Percentiles rank a stretch among this genome's conserved stretches.
phyloP scores from a whole-genome alignment of 805 yeast species.

The Candida boidinii region DNA sequence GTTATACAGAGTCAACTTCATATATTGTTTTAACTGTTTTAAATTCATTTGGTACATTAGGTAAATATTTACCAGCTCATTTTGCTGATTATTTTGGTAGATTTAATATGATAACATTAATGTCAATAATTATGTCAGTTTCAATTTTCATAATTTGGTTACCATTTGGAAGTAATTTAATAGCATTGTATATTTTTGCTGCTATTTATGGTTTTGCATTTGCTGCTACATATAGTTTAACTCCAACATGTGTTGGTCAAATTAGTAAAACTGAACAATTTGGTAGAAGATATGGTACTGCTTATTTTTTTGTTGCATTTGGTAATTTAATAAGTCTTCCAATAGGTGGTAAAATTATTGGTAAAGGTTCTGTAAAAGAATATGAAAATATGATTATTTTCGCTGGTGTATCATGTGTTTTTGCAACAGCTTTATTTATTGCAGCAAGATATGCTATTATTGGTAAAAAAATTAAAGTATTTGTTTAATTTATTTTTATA shows the following conservation, averaged over 20 bases:
- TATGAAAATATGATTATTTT: conserved; percentile 19
- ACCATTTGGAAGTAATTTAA: conserved; percentile 41
- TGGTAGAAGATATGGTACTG: conserved; percentile 62
- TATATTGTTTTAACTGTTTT: conserved; percentile 39
- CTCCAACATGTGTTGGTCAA: conserved; percentile 56
- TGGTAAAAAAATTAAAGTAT: conserved; percentile 21
- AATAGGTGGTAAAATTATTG: conserved; percentile 39
- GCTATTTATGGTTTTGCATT: conserved; percentile 42
- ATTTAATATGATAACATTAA: conserved; percentile 39
- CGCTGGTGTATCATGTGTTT: conserved; percentile 14
- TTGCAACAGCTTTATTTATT: conserved; percentile 10
- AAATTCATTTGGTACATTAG: conserved; percentile 34
- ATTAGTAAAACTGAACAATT: conserved; percentile 51
- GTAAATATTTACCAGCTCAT: conserved; percentile 24
- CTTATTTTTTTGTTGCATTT: conserved; percentile 51
- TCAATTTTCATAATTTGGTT: conserved; percentile 51
- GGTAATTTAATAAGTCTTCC: conserved; percentile 40
- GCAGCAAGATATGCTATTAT: conserved; percentile 9
- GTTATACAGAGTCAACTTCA: conserved; percentile 33
- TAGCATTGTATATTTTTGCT: conserved; percentile 42
- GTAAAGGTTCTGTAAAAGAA: conserved; percentile 10
- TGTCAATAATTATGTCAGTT: conserved; percentile 39
- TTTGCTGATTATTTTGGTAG: conserved; percentile 34
- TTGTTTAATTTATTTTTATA: conserved; percentile 8
- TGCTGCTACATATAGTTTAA: conserved; percentile 50